These are phyloP conservation scores for Kuraishia ogatae DNA, from an alignment of 805 yeast species.

Conservation along the genomic window DNA sequence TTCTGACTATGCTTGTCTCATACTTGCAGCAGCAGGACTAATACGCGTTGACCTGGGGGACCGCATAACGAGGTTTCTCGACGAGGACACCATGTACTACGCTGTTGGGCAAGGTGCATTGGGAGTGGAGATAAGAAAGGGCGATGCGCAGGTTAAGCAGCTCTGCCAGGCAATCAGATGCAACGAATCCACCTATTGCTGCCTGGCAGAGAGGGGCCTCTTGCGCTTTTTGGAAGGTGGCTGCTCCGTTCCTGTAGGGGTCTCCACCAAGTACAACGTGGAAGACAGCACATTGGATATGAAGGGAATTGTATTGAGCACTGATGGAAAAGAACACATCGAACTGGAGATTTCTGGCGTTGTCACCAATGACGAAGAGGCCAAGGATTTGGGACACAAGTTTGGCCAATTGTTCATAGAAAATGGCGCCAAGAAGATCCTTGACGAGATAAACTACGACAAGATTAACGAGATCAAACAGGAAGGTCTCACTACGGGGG, in stretches of 20 bases:
- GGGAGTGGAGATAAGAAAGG: constrained; percentile 79
- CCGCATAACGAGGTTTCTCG: constrained; percentile 66
- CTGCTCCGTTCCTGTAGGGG: constrained; percentile 94
- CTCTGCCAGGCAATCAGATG: constrained; percentile 63
- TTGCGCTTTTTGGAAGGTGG: constrained; percentile 93
- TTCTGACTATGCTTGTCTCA: constrained; percentile 59
- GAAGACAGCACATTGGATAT: constrained; percentile 37
- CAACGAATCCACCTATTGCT: constrained; percentile 56
- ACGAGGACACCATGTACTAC: constrained; percentile 76
- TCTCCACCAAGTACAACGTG: constrained; percentile 41
- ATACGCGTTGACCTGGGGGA: constrained; percentile 61
- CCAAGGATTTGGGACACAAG: constrained; percentile 58
- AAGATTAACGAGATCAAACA: constrained; percentile 39
- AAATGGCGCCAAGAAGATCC: constrained; percentile 76
- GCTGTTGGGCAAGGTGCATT: constrained; percentile 99
- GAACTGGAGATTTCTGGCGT: constrained; percentile 37
- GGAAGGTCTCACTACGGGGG: constrained; percentile 3
- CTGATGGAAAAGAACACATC: constrained; percentile 69
- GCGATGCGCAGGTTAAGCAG: constrained; percentile 48
- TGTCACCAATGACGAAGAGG: constrained; percentile 45
- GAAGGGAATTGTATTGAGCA: constrained; percentile 71
- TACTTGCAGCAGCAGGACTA: constrained; percentile 91
- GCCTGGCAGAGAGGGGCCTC: constrained; percentile 81
- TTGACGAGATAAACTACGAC: constrained; percentile 71
- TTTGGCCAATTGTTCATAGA: constrained; percentile 61